These are phyloP conservation scores for Dactylellina leptospora DNA, from an alignment of 2,329 filamentous ascomycete genomes.

Conservation along the genomic window DNA sequence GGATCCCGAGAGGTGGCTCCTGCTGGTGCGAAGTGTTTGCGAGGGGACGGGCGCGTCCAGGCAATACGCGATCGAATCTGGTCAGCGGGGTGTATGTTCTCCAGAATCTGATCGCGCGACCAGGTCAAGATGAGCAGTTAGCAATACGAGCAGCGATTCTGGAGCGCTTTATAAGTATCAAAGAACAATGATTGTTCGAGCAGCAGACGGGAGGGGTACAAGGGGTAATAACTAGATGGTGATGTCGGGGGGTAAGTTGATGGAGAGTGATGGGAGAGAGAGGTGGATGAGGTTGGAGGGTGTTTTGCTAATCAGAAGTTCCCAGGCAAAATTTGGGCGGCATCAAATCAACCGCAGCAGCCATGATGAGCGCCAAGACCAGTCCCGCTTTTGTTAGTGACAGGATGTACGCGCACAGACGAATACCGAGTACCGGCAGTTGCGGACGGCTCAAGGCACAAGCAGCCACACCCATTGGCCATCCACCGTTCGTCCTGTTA, in stretches of 20 bases:
- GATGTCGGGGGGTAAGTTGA: conserved; percentile 5
- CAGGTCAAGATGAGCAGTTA: conserved; percentile 2
- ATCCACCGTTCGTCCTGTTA: no score
- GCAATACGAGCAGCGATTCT: background rate
- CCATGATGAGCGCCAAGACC: conserved; percentile 48
- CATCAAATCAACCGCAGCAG: conserved; percentile 17
- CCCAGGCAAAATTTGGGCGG: conserved; percentile 21
- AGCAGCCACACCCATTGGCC: no score
- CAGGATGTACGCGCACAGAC: background rate
- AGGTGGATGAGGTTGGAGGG: conserved; percentile 2
- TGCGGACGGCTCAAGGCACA: no score
- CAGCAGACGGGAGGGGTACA: background rate
- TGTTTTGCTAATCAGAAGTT: background rate
- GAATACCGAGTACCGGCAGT: no score
- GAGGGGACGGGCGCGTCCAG: conserved; percentile 25
- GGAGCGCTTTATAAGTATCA: background rate
- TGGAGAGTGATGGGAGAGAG: conserved; percentile 8
- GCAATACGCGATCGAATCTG: conserved; percentile 17
- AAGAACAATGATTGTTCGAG: background rate
- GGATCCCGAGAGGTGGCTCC: background rate
- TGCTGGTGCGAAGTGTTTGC: background rate
- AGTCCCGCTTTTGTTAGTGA: conserved; percentile 31
- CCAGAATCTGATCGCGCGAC: conserved; percentile 46
- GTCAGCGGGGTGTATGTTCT: conserved; percentile 14
- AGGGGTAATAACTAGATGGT: background rate